Evolutionary conservation across 345 rosid species (phyloP).

Genomic region (Passiflora organensis): DNA sequence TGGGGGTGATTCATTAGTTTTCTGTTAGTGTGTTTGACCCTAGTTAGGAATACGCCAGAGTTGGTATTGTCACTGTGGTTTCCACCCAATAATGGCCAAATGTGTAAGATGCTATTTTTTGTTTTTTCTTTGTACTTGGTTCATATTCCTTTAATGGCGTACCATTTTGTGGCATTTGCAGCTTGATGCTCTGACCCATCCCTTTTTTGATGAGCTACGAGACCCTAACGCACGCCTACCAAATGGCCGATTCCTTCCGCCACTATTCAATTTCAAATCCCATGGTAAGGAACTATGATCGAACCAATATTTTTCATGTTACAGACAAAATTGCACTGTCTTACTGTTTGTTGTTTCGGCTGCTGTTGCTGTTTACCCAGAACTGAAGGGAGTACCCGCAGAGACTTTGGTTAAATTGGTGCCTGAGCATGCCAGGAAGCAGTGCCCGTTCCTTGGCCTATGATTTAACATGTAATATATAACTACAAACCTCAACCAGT

Average conservation of each 20-base stretch:
- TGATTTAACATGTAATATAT: conserved; percentile 28
- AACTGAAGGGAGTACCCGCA: conserved; percentile 23
- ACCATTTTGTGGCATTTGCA: conserved; percentile 18
- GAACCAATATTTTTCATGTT: not conserved
- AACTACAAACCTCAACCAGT: conserved; percentile 5
- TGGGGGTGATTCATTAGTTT: no score
- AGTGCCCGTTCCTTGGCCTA: conserved; percentile 23
- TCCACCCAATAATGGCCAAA: no score
- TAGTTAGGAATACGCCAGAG: no score
- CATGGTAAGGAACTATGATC: conserved; percentile 43
- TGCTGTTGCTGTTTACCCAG: conserved; percentile 6
- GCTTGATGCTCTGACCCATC: conserved; percentile 85
- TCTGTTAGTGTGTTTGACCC: no score
- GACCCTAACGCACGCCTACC: conserved; percentile 75
- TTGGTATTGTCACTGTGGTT: no score
- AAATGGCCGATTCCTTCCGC: conserved; percentile 83
- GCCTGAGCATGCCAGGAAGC: conserved; percentile 32
- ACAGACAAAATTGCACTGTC: not conserved
- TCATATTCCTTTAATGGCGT: not conserved
- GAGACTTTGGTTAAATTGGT: conserved; percentile 24
- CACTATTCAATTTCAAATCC: conserved; percentile 77
- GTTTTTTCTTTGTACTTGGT: not conserved
- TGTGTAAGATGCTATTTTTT: no score
- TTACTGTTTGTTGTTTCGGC: not conserved
- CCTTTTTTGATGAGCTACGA: conserved; percentile 92